Conservation (phyloP, 2,329 filamentous ascomycete genomes). For the Colletotrichum liriopes region DNA sequence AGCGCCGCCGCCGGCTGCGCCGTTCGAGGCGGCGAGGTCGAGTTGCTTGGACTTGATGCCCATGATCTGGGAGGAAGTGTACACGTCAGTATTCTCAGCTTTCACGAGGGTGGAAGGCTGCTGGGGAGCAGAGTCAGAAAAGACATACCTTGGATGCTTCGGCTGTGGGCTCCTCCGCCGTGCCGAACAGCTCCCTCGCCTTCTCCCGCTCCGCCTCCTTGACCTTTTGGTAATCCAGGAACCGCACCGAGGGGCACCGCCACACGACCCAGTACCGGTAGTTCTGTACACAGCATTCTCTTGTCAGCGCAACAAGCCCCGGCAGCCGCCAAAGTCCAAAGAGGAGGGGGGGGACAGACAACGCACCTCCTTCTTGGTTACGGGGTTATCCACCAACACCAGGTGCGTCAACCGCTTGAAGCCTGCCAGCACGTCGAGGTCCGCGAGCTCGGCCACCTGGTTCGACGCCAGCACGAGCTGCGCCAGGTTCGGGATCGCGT, state of each 20-base stretch:
- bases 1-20: slow-evolving; percentile 54
- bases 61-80: slow-evolving; percentile 73
- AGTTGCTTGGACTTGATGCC: slow-evolving; percentile 86
- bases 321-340: neutral
- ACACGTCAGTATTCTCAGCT: neutral
- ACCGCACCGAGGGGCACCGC: slow-evolving; percentile 87
- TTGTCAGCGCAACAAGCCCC: slow-evolving; percentile 20
- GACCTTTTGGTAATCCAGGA: slow-evolving; percentile 94
- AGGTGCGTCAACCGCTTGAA: slow-evolving; percentile 84
- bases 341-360: neutral
- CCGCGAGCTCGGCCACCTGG: slow-evolving; percentile 85
- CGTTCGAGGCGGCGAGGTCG: slow-evolving; percentile 67
- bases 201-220: slow-evolving; percentile 86
- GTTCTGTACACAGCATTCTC: slow-evolving; percentile 69
- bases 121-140: neutral
- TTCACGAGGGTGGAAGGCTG: neutral
- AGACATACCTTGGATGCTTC: slow-evolving; percentile 77
- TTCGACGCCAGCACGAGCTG: slow-evolving; percentile 90
- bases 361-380: slow-evolving; percentile 91
- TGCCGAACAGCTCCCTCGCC: slow-evolving; percentile 88
- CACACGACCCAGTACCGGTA: slow-evolving; percentile 95
- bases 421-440: slow-evolving; percentile 83
- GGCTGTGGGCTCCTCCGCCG: slow-evolving; percentile 81
- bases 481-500: slow-evolving; percentile 84
- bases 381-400: slow-evolving; percentile 88